Conservation (phyloP, 2,329 filamentous ascomycete genomes). For the Decorospora gaudefroyi region DNA sequence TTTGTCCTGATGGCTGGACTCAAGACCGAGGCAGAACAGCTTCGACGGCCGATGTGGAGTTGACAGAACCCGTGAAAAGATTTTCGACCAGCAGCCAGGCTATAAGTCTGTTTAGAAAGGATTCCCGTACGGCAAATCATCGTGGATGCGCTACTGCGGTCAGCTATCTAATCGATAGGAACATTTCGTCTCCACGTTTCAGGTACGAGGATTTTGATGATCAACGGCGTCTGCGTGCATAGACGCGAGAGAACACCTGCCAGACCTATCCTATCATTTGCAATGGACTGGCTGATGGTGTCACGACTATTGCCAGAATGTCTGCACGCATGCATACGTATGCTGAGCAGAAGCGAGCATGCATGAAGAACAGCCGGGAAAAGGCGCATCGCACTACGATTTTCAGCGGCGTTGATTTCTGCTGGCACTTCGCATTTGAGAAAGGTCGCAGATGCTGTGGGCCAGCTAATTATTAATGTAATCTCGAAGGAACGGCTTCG, state of each 20-base stretch:
- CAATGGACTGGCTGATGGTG: not conserved
- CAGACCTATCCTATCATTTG: not conserved
- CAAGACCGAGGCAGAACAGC: not conserved
- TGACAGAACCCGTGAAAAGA: constrained; percentile 4
- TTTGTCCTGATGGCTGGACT: constrained; percentile 5
- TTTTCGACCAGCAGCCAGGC: constrained; percentile 2
- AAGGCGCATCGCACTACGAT: constrained; percentile 1
- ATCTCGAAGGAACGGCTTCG: not conserved
- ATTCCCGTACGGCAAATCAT: constrained; percentile 5
- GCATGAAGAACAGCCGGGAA: not conserved
- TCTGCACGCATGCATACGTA: not conserved
- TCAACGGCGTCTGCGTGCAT: constrained; percentile 9
- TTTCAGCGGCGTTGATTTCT: not conserved
- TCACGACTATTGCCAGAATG: not conserved
- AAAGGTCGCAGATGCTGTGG: constrained; percentile 5
- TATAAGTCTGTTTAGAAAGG: too few species aligned
- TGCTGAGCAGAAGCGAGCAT: constrained; percentile 4
- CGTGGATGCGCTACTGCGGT: constrained; percentile 16
- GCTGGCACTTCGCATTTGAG: constrained; percentile 1
- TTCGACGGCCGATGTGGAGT: constrained; percentile 2
- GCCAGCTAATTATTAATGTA: constrained; percentile 4
- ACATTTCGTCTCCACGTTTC: constrained; percentile 21
- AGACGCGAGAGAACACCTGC: constrained; percentile 6
- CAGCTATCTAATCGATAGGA: constrained; percentile 32
- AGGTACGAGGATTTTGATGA: constrained; percentile 2